Conservation (phyloP, 2,329 filamentous ascomycete genomes). For the Fusarium proliferatum region DNA sequence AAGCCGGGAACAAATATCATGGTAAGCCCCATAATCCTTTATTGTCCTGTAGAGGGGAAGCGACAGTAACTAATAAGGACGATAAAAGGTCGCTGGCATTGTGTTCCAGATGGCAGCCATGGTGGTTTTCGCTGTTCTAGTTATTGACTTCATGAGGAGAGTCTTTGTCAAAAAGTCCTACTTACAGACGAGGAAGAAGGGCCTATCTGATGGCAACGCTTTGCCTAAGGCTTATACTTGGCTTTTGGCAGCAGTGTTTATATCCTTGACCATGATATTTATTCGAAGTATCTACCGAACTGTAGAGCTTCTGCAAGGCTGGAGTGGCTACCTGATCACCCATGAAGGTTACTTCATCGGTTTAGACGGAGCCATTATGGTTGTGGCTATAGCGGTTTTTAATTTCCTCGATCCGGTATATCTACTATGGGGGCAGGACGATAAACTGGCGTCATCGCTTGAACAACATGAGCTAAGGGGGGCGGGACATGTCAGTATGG, state of each 20-base stretch:
- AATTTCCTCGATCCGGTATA: neutral
- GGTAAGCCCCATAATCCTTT: neutral
- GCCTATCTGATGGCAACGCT: neutral
- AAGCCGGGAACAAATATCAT: neutral
- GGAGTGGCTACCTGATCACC: neutral
- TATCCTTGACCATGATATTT: neutral
- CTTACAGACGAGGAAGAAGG: neutral
- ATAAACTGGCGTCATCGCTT: neutral
- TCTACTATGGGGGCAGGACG: neutral
- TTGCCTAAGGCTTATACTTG: neutral
- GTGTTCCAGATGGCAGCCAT: neutral
- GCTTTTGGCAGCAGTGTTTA: neutral
- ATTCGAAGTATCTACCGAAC: neutral
- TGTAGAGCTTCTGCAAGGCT: neutral
- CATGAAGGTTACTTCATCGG: neutral
- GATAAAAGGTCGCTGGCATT: neutral
- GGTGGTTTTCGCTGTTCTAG: neutral
- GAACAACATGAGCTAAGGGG: neutral
- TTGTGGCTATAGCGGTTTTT: neutral
- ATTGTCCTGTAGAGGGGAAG: no score
- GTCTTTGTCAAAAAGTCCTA: neutral
- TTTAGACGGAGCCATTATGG: neutral
- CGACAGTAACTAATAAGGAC: no score
- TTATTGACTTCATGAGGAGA: neutral
- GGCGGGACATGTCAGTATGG: accelerated